These are phyloP conservation scores for Glebionis coronaria DNA, from an alignment of 129 eudicot genomes.

Conservation along the genomic window DNA sequence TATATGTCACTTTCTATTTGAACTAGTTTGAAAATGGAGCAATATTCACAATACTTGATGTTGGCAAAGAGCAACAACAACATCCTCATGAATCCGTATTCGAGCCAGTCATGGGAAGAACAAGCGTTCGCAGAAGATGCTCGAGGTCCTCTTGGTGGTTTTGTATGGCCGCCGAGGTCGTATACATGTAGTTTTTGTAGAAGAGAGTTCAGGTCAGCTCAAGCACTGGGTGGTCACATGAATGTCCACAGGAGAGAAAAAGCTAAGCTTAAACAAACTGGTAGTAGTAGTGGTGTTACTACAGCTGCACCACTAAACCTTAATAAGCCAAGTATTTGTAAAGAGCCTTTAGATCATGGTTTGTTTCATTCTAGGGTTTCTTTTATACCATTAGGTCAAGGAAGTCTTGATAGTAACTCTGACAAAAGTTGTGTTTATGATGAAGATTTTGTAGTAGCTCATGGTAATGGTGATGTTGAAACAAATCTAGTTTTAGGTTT, in stretches of 20 bases:
- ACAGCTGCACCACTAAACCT: constrained; percentile 17
- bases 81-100: constrained; percentile 26
- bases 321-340: constrained; percentile 11
- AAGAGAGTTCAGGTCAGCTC: constrained; percentile 71
- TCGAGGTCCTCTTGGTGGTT: constrained; percentile 47
- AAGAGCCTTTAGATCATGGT: constrained; percentile 22
- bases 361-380: constrained; percentile 24
- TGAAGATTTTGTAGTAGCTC: constrained; percentile 18
- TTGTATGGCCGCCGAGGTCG: constrained; percentile 72
- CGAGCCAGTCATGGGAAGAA: constrained; percentile 43
- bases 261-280: constrained; percentile 60
- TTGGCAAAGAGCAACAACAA: constrained; percentile 33
- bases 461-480: constrained; percentile 28
- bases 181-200: constrained; percentile 68
- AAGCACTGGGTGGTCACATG: constrained; percentile 87
- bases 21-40: constrained; percentile 41
- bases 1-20: constrained; percentile 12
- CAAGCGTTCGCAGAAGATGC: constrained; percentile 51
- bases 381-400: constrained; percentile 29
- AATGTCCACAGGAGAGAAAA: constrained; percentile 76
- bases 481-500: constrained; percentile 42
- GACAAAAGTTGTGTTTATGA: constrained; percentile 31
- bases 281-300: background rate
- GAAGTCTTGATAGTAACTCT: constrained; percentile 27
- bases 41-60: constrained; percentile 56